Evolutionary conservation across 805 yeast genomes (phyloP).

Genomic region (Saccharomycopsis guyanensis): DNA sequence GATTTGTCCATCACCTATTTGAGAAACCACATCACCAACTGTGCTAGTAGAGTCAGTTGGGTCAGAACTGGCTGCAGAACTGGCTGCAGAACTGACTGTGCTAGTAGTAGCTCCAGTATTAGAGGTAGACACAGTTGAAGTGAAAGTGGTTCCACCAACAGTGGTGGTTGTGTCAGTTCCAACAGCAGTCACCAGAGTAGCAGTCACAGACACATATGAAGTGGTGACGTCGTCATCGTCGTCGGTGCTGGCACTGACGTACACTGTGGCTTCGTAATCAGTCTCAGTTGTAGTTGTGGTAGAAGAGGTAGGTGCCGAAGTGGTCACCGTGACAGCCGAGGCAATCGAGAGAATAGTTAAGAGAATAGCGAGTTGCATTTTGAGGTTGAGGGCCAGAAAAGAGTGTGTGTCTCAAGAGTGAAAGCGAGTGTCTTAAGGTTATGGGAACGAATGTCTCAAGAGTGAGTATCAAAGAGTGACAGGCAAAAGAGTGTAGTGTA

Average conservation of each 20-base stretch:
- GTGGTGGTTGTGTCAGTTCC: conserved; percentile 24
- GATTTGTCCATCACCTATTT: conserved; percentile 18
- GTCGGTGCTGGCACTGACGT: conserved; percentile 1
- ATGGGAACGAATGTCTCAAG: neutral
- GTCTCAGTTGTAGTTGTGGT: conserved; percentile 26
- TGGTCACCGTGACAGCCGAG: conserved; percentile 25
- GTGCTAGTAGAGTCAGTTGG: conserved; percentile 21
- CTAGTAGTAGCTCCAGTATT: conserved; percentile 21
- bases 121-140: conserved; percentile 23
- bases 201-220: conserved; percentile 28
- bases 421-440: too few species aligned
- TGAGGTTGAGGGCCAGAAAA: too few species aligned
- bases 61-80: conserved; percentile 14
- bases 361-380: conserved; percentile 28
- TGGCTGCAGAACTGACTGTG: neutral
- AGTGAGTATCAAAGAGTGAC: neutral
- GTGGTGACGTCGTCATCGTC: conserved; percentile 23
- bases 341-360: conserved; percentile 25
- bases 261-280: conserved; percentile 26
- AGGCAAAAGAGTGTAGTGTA: neutral
- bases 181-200: conserved; percentile 23
- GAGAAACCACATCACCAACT: conserved; percentile 15
- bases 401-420: too few species aligned
- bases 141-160: conserved; percentile 13
- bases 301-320: conserved; percentile 25